phyloP scores from a whole-genome alignment of 176 grass and related monocot species.

The Eleusine coracana region DNA sequence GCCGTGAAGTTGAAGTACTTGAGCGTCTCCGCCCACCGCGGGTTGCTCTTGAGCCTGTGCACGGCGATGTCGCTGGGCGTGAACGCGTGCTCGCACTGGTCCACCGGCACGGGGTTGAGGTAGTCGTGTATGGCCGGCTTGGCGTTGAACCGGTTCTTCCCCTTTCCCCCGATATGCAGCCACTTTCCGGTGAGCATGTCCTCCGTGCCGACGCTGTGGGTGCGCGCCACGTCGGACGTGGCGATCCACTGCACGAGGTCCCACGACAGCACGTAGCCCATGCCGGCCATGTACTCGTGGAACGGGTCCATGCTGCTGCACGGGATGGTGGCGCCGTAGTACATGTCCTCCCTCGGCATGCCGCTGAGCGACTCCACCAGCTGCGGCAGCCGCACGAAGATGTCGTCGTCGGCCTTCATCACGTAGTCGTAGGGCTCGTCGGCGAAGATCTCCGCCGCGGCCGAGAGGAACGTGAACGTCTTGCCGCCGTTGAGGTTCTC shows the following conservation, averaged over 20 bases:
- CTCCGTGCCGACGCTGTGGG: conserved; percentile 56
- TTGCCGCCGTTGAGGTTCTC: conserved; percentile 80
- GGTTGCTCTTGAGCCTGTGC: conserved; percentile 74
- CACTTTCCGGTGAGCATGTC: conserved; percentile 74
- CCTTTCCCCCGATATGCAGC: conserved; percentile 52
- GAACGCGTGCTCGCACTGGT: conserved; percentile 62
- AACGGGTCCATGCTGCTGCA: conserved; percentile 60
- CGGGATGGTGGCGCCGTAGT: conserved; percentile 69
- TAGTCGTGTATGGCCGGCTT: conserved; percentile 90
- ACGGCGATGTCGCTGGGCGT: conserved; percentile 71
- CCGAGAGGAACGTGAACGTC: conserved; percentile 66
- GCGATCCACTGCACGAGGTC: conserved; percentile 77
- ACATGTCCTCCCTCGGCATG: conserved; percentile 70
- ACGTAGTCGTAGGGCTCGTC: conserved; percentile 78
- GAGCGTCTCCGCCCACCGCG: conserved; percentile 64
- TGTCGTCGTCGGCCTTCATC: conserved; percentile 90
- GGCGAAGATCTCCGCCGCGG: conserved; percentile 37
- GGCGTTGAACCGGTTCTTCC: conserved; percentile 72
- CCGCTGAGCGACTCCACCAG: conserved; percentile 49
- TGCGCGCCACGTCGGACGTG: conserved; percentile 37
- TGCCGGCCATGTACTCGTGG: conserved; percentile 73
- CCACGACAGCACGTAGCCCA: conserved; percentile 86
- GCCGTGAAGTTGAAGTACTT: conserved; percentile 78
- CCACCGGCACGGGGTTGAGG: conserved; percentile 47
- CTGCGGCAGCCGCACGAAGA: conserved; percentile 55